Conservation (phyloP, 176 grass and related monocot species). For the Paspalum vaginatum region DNA sequence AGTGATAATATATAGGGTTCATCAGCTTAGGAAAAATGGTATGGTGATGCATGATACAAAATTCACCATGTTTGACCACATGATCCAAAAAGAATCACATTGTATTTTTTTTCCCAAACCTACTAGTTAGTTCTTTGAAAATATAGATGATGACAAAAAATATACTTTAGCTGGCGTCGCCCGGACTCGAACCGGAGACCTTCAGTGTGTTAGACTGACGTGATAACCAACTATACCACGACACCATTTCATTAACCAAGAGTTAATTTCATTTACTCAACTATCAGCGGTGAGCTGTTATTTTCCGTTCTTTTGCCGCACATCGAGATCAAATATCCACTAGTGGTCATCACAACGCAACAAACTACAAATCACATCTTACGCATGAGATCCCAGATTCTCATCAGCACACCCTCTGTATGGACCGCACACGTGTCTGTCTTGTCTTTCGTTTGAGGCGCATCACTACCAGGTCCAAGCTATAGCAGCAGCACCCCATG, state of each 20-base stretch:
- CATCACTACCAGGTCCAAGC: constrained; percentile 8
- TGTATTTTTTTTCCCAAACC: too few relatives aligned
- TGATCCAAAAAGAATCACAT: not conserved
- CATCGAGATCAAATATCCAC: not conserved
- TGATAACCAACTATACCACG: constrained; percentile 98
- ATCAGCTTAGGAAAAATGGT: not conserved
- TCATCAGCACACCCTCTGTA: not conserved
- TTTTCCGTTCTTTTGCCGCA: not conserved
- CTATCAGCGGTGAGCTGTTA: too few relatives aligned
- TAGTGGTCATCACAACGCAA: not conserved
- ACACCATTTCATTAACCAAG: too few relatives aligned
- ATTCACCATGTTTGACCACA: not conserved
- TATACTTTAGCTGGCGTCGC: constrained; percentile 42
- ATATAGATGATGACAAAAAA: too few relatives aligned
- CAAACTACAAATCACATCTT: constrained; percentile 39
- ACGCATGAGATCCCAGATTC: constrained; percentile 35
- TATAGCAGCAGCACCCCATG: not conserved
- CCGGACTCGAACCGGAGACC: constrained; percentile 88
- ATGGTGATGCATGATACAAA: not conserved
- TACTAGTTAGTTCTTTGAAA: too few relatives aligned
- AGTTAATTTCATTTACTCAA: too few relatives aligned
- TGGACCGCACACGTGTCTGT: constrained; percentile 38
- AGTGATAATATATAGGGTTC: not conserved
- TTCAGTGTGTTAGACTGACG: constrained; percentile 93
- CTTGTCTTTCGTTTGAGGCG: not conserved